Base-by-base conservation (phyloP, 78 protist species). In the Fonticula alba region DNA sequence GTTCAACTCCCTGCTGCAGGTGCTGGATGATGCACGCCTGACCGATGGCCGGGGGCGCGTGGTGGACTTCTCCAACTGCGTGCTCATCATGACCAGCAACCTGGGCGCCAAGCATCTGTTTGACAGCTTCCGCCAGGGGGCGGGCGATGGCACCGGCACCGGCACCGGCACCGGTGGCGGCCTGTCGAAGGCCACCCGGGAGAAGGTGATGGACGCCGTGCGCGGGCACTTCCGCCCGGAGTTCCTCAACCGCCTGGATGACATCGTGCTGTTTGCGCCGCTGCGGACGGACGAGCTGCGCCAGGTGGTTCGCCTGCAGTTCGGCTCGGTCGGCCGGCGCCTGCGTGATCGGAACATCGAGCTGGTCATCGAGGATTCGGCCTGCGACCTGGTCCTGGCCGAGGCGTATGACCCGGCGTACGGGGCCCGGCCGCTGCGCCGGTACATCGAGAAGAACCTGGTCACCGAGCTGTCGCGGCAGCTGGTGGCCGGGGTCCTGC, bases 21-120 rank as follows among this genome's bases (percentile, higher is more conserved):
- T 95, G 35, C 75, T 95, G 13, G 99, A 94, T 65, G 99, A 94
- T 29, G 99, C 96, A 53, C 64, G 92, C 35, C 72, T 96, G 41
- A 94, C 98, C 4, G 99, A 96, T 76, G 79, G 88, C 38, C 77
- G 86, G 62, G 98, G 98, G 19, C 63, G 85, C 24, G 70, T 78
- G 3, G 94, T 94, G n/a, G 93, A 94, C 73, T 96, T 92, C 61
- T 9, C 66, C 37, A 89, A 88, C 72, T 65, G 80, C 0, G 79
- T 94, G 37, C 60, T 96, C 55, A 78, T 96, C 62, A 17, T 96
- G 68, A 94, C 98, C 17, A 59, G 79, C 51, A 93, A 95, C 66
- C 32, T 95, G 3, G 96, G 96, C 27, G 67, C 89, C 20, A 78
- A 80, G 64, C 31, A 55, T 26, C 78, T 86, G 32, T 47, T 71